phyloP scores from a whole-genome alignment of 257 asterid species.

The Ligustrum vulgare region DNA sequence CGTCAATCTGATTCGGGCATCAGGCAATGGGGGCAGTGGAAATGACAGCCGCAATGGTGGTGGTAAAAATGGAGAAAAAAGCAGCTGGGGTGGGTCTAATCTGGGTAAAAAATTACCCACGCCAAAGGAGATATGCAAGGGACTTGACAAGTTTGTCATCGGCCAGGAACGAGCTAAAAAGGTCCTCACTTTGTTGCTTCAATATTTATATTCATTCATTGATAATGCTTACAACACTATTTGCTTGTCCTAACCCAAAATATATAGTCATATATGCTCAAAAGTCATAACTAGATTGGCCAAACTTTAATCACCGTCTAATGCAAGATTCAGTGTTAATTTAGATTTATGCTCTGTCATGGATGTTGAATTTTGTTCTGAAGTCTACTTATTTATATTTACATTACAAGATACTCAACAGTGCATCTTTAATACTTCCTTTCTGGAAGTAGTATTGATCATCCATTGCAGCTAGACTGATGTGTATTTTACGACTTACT shows the following conservation, averaged over 20 bases:
- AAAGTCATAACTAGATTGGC: not conserved
- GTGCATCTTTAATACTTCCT: not conserved
- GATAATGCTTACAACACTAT: not conserved
- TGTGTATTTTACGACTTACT: not conserved
- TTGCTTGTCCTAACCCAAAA: slow-evolving; percentile 4
- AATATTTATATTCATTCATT: not conserved
- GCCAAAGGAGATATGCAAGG: slow-evolving; percentile 89
- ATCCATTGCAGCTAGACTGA: slow-evolving; percentile 8
- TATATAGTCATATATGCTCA: not conserved
- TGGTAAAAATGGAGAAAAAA: slow-evolving; percentile 49
- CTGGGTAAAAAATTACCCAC: slow-evolving; percentile 79
- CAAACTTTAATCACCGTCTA: not conserved
- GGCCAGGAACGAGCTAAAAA: slow-evolving; percentile 95
- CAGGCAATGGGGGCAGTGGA: slow-evolving; percentile 36
- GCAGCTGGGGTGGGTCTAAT: slow-evolving; percentile 89
- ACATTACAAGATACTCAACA: not conserved
- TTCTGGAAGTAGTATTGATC: not conserved
- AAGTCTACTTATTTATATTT: not conserved
- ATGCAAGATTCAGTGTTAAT: not conserved
- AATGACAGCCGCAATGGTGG: slow-evolving; percentile 28
- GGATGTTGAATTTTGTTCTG: slow-evolving; percentile 7
- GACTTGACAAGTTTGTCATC: slow-evolving; percentile 85
- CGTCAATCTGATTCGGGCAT: slow-evolving; percentile 55
- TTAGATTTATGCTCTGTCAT: slow-evolving; percentile 10
- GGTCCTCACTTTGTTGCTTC: slow-evolving; percentile 38